A percentile compares a stretch with the other conserved stretches of the same genome.
Evolutionary conservation across 257 asterid species (phyloP).

Genomic region (Ophiorrhiza pumila): DNA sequence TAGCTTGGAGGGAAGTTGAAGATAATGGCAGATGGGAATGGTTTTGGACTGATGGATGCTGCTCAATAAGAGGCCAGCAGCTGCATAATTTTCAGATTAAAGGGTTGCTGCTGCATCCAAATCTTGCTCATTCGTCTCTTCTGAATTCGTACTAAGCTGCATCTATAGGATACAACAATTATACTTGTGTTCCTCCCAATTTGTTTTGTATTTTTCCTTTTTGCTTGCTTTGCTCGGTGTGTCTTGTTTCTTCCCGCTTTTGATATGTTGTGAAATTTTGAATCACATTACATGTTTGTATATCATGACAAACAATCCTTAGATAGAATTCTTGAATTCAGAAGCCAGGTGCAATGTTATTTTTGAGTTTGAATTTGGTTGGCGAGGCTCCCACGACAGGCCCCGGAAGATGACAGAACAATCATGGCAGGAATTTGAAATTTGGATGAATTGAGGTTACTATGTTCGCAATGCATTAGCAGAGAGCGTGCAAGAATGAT

Average conservation of each 20-base stretch:
- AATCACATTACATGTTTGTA: not conserved
- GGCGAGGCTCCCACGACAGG: not conserved
- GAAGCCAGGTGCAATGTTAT: not conserved
- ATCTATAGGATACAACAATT: not conserved
- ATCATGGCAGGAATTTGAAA: not conserved
- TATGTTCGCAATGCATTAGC: not conserved
- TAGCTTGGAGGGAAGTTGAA: constrained; percentile 46
- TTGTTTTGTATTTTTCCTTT: not conserved
- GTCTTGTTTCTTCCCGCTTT: too few relatives aligned
- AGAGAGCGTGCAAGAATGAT: too few relatives aligned
- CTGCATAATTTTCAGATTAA: constrained; percentile 44
- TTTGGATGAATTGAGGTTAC: not conserved
- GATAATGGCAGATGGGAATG: constrained; percentile 42
- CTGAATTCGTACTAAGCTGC: not conserved
- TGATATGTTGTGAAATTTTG: not conserved
- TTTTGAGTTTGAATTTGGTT: not conserved
- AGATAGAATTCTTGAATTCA: not conserved
- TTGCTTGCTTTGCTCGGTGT: not conserved
- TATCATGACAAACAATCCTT: not conserved
- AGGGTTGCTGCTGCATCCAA: constrained; percentile 62
- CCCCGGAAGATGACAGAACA: not conserved
- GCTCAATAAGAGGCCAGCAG: constrained; percentile 25
- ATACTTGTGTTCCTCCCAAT: too few relatives aligned
- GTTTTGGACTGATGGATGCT: constrained; percentile 65
- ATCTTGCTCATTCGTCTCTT: constrained; percentile 32